Conservation (phyloP, 306 rosid genomes). For the Trifolium subterraneum region DNA sequence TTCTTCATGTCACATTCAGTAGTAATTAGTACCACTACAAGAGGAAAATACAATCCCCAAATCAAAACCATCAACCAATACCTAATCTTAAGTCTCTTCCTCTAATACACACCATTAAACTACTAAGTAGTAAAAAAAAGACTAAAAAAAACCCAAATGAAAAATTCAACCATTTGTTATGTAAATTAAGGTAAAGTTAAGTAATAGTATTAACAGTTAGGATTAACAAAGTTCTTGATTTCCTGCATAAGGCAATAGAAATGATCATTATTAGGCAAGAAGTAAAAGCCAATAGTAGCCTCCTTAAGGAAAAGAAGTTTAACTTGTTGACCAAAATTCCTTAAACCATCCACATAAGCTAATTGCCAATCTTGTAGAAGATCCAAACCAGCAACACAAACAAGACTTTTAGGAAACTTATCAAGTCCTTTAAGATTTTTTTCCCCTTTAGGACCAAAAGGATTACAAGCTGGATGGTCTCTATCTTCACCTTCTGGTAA, state of each 20-base stretch:
- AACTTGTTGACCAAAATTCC: constrained; percentile 60
- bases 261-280: constrained; percentile 83
- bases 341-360: constrained; percentile 68
- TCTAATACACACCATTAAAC: constrained; percentile 61
- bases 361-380: constrained; percentile 89
- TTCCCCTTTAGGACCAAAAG: constrained; percentile 73
- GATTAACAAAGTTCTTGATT: constrained; percentile 63
- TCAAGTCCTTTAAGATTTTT: constrained; percentile 52
- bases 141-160: constrained; percentile 42
- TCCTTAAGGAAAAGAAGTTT: constrained; percentile 66
- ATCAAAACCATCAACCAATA: constrained; percentile 46
- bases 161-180: constrained; percentile 58
- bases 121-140: constrained; percentile 29
- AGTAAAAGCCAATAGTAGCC: constrained; percentile 92
- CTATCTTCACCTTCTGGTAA: constrained; percentile 86
- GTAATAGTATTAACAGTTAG: constrained; percentile 57
- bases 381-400: constrained; percentile 92
- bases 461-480: constrained; percentile 86
- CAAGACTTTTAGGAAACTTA: constrained; percentile 73
- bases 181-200: constrained; percentile 66
- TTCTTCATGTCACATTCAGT: constrained; percentile 50
- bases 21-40: constrained; percentile 61
- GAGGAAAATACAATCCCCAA: constrained; percentile 42
- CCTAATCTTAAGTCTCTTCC: constrained; percentile 20
- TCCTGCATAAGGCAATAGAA: constrained; percentile 73